Conservation (phyloP, 2,329 filamentous ascomycete species). For the Colletotrichum viniferum region DNA sequence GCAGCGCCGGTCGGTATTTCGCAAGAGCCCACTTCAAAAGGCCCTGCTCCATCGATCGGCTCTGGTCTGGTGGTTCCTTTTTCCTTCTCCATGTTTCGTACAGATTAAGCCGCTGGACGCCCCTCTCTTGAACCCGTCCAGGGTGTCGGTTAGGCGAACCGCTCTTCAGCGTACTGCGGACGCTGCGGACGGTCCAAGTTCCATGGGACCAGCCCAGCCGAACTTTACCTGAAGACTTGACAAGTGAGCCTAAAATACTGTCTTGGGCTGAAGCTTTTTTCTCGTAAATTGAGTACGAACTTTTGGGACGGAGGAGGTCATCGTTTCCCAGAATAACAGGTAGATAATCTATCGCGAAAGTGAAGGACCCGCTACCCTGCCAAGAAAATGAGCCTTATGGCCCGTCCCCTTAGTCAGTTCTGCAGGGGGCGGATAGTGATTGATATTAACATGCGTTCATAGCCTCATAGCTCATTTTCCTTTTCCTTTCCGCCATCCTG, state of each 20-base stretch:
- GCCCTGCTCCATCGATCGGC: conserved; percentile 8
- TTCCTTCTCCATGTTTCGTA: conserved; percentile 12
- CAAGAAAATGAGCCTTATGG: neutral
- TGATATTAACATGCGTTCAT: conserved; percentile 3
- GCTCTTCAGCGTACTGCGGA: neutral
- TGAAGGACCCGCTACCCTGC: neutral
- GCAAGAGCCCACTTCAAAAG: neutral
- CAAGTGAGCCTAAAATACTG: conserved; percentile 1
- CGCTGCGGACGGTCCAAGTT: neutral
- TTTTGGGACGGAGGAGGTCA: neutral
- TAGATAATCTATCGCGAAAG: neutral
- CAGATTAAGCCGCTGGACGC: neutral
- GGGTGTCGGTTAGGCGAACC: neutral
- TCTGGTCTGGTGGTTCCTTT: neutral
- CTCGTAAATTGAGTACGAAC: neutral
- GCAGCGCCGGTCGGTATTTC: neutral
- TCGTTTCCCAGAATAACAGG: conserved; percentile 5
- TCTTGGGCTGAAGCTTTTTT: neutral
- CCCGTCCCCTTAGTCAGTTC: neutral
- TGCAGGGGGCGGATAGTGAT: neutral
- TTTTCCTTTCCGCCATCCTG: neutral
- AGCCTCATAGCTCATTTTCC: neutral
- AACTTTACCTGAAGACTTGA: conserved; percentile 14
- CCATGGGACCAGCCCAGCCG: neutral
- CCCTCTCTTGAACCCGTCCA: neutral